A percentile compares a stretch with the other conserved stretches of the same genome.
phyloP scores from a whole-genome alignment of 495 filamentous ascomycete species.

The Talaromyces thailandensis region DNA sequence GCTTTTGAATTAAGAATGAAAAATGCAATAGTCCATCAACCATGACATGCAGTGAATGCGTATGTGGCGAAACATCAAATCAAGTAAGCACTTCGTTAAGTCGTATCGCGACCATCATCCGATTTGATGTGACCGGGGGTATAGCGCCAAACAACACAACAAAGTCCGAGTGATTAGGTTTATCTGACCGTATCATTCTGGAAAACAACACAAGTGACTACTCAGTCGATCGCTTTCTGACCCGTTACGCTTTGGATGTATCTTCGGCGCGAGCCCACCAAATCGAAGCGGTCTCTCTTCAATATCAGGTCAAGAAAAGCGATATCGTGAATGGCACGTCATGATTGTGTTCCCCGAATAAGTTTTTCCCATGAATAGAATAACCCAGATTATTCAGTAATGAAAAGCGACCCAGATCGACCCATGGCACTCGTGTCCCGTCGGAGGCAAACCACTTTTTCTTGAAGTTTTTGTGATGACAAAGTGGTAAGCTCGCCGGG shows the following conservation, averaged over 20 bases:
- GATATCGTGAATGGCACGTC: constrained; percentile 1
- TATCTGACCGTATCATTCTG: neutral
- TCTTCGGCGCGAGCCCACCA: neutral
- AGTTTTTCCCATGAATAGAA: neutral
- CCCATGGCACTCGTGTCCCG: constrained; percentile 1
- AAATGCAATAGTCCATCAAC: constrained; percentile 1
- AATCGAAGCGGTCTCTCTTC: neutral
- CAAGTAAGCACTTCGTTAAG: neutral
- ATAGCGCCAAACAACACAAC: neutral
- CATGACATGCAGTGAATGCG: neutral
- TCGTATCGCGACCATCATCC: neutral
- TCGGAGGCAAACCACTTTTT: neutral
- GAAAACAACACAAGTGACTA: neutral
- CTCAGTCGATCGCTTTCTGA: neutral
- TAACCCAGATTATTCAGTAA: neutral
- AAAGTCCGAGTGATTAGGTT: neutral
- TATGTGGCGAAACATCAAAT: neutral
- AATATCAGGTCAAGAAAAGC: constrained; percentile 3
- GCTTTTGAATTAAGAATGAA: neutral
- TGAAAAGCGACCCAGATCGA: constrained; percentile 3
- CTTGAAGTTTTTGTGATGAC: neutral
- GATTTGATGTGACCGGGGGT: neutral
- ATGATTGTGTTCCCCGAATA: neutral
- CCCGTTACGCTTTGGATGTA: neutral
- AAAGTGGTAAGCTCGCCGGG: constrained; percentile 6